Evolutionary conservation across 2,329 filamentous ascomycete genomes (phyloP).

Genomic region (Aspergillus thermomutatus): DNA sequence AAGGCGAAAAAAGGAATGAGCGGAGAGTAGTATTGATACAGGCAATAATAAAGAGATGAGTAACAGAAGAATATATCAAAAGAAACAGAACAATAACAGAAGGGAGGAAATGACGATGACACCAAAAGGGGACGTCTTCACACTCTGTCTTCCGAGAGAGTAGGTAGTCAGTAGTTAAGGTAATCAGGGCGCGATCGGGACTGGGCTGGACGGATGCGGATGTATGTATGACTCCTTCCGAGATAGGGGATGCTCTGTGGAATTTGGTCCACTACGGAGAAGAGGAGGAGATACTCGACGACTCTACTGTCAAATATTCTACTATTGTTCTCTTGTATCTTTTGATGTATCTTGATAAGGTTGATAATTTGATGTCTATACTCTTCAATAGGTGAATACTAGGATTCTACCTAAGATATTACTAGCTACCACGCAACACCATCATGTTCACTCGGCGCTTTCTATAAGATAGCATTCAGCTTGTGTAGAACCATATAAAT

Average conservation of each 20-base stretch:
- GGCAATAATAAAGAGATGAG: background rate
- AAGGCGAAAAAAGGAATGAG: background rate
- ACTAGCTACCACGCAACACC: background rate
- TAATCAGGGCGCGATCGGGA: background rate
- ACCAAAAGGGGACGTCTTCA: background rate
- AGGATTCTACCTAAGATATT: background rate
- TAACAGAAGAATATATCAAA: background rate
- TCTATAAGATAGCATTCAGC: background rate
- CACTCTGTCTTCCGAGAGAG: background rate
- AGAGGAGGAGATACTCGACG: background rate
- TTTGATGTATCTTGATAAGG: background rate
- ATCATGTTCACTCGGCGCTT: background rate
- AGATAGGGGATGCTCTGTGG: background rate
- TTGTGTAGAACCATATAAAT: background rate
- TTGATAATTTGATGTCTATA: background rate
- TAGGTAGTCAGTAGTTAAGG: background rate
- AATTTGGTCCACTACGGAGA: background rate
- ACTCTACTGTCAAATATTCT: background rate
- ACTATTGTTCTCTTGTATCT: background rate
- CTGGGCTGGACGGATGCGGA: background rate
- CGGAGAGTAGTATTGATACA: background rate
- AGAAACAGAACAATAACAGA: background rate
- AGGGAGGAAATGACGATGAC: too few species aligned
- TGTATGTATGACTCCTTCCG: constrained; percentile 4
- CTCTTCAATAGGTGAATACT: background rate